phyloP scores from a whole-genome alignment of 768 basidiomycete genomes.

The Cystobasidium tubakii region DNA sequence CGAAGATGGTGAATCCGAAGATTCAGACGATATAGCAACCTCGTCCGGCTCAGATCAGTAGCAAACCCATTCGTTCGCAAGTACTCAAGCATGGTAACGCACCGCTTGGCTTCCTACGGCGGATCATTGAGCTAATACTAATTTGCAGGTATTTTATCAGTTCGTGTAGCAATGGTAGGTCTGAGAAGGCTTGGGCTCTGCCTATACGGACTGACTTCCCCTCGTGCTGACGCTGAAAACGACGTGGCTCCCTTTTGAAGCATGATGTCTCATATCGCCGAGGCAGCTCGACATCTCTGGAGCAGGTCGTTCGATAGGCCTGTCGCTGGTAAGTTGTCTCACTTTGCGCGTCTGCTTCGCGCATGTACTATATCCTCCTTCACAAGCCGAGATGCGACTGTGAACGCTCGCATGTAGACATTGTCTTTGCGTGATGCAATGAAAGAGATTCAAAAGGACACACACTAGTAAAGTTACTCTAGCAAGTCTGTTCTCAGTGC shows the following conservation, averaged over 20 bases:
- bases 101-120: neutral
- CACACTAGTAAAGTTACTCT: neutral
- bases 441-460: neutral
- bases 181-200: neutral
- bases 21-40: neutral
- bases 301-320: no score
- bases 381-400: neutral
- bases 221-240: neutral
- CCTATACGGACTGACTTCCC: neutral
- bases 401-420: neutral
- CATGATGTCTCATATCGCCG: no score
- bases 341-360: neutral
- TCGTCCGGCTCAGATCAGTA: neutral
- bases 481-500: no score
- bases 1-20: neutral
- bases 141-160: neutral
- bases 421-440: neutral
- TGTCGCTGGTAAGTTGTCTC: neutral
- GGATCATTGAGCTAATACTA: neutral
- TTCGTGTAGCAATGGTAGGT: constrained; percentile 2
- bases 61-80: neutral
- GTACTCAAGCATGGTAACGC: neutral
- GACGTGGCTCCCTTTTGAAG: no score
- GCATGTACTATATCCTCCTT: neutral
- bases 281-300: no score